Evolutionary conservation across 306 rosid genomes (phyloP).

Genomic region (Vigna trinervia): DNA sequence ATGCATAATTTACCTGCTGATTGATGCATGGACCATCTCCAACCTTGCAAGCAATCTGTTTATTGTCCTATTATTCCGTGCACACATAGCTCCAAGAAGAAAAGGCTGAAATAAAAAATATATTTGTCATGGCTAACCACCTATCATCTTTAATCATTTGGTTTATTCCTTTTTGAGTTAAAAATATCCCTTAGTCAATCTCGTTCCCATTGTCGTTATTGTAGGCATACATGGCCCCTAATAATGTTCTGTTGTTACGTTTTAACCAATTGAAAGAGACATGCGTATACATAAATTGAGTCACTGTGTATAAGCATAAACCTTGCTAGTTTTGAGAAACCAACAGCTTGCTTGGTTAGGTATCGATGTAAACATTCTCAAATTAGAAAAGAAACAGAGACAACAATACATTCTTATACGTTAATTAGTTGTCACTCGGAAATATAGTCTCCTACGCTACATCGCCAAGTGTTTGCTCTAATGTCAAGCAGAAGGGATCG

Average conservation of each 20-base stretch:
- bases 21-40: slow-evolving; percentile 42
- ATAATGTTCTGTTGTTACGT: slow-evolving; percentile 13
- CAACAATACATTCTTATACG: background rate
- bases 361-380: background rate
- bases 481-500: background rate
- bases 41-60: slow-evolving; percentile 13
- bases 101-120: background rate
- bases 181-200: background rate
- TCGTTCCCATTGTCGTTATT: slow-evolving; percentile 14
- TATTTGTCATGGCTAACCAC: background rate
- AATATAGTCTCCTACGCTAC: background rate
- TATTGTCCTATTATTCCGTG: slow-evolving; percentile 3
- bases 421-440: background rate
- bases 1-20: background rate
- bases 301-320: background rate
- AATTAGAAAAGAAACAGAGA: background rate
- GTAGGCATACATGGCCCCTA: background rate
- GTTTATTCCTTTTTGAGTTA: slow-evolving; percentile 4
- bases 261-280: background rate
- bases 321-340: slow-evolving; percentile 4
- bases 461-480: background rate
- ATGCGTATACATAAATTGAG: background rate
- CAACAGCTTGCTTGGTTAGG: background rate
- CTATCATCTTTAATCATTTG: slow-evolving; percentile 5
- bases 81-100: slow-evolving; percentile 2